Percentiles rank a stretch among this genome's conserved stretches.
Evolutionary conservation across 116 monocot species (phyloP).

Genomic region (Papilionanthe hybrid): DNA sequence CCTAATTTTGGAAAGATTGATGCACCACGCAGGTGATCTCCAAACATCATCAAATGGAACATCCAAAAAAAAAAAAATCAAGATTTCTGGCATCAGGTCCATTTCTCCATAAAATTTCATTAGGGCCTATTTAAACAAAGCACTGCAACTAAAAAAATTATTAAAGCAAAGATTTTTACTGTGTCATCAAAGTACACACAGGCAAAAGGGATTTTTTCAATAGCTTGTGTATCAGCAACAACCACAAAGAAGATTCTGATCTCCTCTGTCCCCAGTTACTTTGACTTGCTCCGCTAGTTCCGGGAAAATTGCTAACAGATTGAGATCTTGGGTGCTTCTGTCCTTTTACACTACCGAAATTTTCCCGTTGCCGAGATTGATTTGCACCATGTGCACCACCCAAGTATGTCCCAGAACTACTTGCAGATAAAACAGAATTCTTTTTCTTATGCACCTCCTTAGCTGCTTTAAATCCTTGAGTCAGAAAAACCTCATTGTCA

Average conservation of each 20-base stretch:
- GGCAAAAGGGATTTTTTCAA: constrained; percentile 74
- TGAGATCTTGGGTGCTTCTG: constrained; percentile 58
- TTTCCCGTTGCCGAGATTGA: constrained; percentile 48
- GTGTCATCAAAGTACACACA: constrained; percentile 35
- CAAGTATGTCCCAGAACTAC: constrained; percentile 22
- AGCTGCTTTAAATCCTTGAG: constrained; percentile 62
- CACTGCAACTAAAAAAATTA: background rate
- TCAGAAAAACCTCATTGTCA: constrained; percentile 72
- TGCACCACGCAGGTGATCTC: background rate
- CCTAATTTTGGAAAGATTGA: background rate
- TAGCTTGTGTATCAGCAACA: constrained; percentile 75
- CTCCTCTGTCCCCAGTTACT: constrained; percentile 50
- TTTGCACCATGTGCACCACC: constrained; percentile 27
- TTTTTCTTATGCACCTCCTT: constrained; percentile 77
- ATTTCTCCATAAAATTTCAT: background rate
- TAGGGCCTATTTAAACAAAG: background rate
- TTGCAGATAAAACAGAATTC: constrained; percentile 27
- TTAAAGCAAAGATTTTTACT: background rate
- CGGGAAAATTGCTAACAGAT: constrained; percentile 16
- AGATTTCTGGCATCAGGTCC: too few relatives aligned
- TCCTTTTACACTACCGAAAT: constrained; percentile 37
- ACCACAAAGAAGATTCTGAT: constrained; percentile 75
- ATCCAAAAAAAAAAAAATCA: background rate
- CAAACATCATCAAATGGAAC: background rate
- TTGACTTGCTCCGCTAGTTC: constrained; percentile 34